Conservation (phyloP, 2,329 filamentous ascomycete genomes). For the Fusarium virguliforme region DNA sequence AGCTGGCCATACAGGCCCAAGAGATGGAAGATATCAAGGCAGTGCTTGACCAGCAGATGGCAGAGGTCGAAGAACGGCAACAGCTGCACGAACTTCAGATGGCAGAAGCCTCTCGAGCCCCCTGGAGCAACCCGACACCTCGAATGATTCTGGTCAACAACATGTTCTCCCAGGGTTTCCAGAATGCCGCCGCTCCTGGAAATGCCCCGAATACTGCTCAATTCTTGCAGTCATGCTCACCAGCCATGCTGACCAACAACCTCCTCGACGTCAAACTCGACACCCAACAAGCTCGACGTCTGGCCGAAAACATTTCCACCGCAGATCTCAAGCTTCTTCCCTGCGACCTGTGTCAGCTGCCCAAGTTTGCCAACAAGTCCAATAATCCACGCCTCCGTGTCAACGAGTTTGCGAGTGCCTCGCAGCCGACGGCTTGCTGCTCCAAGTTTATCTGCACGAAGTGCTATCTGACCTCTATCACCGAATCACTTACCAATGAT, state of each 20-base stretch:
- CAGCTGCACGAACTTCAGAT: not conserved
- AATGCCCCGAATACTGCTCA: not conserved
- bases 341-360: conserved; percentile 14
- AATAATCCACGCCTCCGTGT: not conserved
- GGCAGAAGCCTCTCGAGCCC: not conserved
- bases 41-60: not conserved
- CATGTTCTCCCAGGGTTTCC: conserved; percentile 10
- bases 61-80: not conserved
- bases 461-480: not conserved
- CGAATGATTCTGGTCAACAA: conserved; percentile 13
- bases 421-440: conserved; percentile 5
- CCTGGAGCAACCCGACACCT: conserved; percentile 5
- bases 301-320: not conserved
- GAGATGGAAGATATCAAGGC: not conserved
- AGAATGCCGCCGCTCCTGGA: not conserved
- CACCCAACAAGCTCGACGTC: not conserved
- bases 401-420: conserved; percentile 14
- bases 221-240: not conserved
- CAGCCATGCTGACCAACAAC: conserved; percentile 16
- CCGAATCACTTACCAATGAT: not conserved
- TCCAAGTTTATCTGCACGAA: conserved; percentile 21
- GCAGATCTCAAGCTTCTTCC: not conserved
- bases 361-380: conserved; percentile 13
- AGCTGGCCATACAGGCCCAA: conserved; percentile 1
- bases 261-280: conserved; percentile 19